phyloP scores from a whole-genome alignment of 176 grass and related monocot species.

The Aegilops bicornis region DNA sequence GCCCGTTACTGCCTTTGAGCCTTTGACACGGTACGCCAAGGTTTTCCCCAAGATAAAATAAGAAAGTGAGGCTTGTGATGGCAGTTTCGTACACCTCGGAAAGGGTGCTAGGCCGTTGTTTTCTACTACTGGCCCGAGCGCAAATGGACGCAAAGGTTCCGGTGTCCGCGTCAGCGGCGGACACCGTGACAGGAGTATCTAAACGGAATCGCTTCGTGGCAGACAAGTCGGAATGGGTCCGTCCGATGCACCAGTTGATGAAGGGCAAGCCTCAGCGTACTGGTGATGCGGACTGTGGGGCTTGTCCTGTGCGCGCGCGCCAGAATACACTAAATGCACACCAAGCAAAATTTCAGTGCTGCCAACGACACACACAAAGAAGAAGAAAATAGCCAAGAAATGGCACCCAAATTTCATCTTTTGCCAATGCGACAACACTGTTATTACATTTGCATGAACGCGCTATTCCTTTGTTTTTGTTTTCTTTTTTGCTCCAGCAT shows the following conservation, averaged over 20 bases:
- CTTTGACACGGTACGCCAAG: not conserved
- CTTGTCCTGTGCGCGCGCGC: no score
- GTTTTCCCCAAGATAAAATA: not conserved
- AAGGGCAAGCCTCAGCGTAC: not conserved
- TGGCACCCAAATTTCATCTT: no score
- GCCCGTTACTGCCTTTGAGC: not conserved
- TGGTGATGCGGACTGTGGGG: not conserved
- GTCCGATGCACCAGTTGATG: not conserved
- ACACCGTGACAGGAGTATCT: not conserved
- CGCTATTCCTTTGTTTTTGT: no score
- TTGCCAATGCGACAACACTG: no score
- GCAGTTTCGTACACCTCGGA: not conserved
- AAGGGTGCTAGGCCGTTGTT: not conserved
- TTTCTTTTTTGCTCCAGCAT: no score
- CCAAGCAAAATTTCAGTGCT: no score
- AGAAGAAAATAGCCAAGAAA: no score
- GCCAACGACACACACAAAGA: no score
- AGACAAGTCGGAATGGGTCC: constrained; percentile 12
- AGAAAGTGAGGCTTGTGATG: not conserved
- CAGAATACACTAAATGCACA: not conserved
- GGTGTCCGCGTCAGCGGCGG: not conserved
- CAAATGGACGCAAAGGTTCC: not conserved
- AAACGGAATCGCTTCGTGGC: not conserved
- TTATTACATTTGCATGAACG: no score
- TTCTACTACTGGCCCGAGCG: not conserved